A percentile compares a stretch with the other conserved stretches of the same genome.
phyloP scores from a whole-genome alignment of 2,329 filamentous ascomycete species.

The Ophiostoma triangulosporum region DNA sequence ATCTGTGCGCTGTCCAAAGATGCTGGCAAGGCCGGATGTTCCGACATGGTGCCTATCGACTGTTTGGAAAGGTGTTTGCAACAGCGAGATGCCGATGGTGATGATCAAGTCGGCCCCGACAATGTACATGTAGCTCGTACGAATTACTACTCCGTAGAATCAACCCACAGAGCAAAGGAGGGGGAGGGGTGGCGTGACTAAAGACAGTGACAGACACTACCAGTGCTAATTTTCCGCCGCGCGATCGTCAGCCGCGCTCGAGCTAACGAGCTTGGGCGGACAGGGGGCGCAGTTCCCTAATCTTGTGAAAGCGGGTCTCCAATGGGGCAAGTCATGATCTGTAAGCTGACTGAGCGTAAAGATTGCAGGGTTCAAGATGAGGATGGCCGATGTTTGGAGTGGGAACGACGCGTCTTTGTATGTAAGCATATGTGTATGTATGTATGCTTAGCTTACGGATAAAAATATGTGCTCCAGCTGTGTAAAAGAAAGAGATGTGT shows the following conservation, averaged over 20 bases:
- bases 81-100: too few species aligned
- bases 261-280: conserved; percentile 6
- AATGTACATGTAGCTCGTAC: too few species aligned
- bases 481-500: too few species aligned
- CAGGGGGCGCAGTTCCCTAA: conserved; percentile 7
- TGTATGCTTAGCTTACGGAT: too few species aligned
- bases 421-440: too few species aligned
- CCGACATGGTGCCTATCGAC: too few species aligned
- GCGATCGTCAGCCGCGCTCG: conserved; percentile 11
- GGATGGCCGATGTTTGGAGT: not conserved
- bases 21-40: conserved; percentile 24
- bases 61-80: too few species aligned
- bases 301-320: conserved; percentile 10
- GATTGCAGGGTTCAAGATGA: not conserved
- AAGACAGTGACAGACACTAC: too few species aligned
- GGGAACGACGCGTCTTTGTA: not conserved
- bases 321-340: too few species aligned
- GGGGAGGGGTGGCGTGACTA: not conserved
- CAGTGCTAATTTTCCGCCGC: conserved; percentile 5
- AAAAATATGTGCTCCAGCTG: too few species aligned
- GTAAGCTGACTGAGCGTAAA: not conserved
- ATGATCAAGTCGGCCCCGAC: too few species aligned
- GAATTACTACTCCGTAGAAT: too few species aligned
- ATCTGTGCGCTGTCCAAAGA: conserved; percentile 41
- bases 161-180: not conserved